Percentiles rank a stretch among this genome's conserved stretches.
These are phyloP conservation scores for Aspergillus flavus DNA, from an alignment of 2,329 filamentous ascomycete species.

Conservation along the genomic window DNA sequence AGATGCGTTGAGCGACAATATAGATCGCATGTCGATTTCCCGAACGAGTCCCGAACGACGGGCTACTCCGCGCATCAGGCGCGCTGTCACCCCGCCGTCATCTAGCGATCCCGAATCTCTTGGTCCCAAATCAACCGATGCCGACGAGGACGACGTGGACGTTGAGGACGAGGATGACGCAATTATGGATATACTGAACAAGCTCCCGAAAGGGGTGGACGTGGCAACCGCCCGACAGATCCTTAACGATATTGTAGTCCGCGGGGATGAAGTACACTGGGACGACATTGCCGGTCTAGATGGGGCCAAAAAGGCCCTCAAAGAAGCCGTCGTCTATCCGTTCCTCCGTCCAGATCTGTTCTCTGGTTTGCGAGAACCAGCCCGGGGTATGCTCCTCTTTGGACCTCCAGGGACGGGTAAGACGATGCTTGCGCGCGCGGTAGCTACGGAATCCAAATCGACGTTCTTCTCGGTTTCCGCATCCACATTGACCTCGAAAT, in stretches of 20 bases:
- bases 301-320: constrained; percentile 84
- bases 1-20: constrained; percentile 29
- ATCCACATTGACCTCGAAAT: constrained; percentile 92
- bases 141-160: constrained; percentile 49
- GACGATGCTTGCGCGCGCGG: constrained; percentile 93
- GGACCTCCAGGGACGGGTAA: constrained; percentile 98
- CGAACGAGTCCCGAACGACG: constrained; percentile 24
- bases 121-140: constrained; percentile 53
- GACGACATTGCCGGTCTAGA: constrained; percentile 89
- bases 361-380: constrained; percentile 91
- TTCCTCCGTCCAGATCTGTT: constrained; percentile 95
- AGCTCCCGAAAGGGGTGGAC: constrained; percentile 80
- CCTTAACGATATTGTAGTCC: constrained; percentile 90
- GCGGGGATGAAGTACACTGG: constrained; percentile 95
- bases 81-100: constrained; percentile 46
- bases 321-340: constrained; percentile 95
- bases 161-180: constrained; percentile 56
- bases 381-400: constrained; percentile 92
- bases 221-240: constrained; percentile 84
- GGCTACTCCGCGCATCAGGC: constrained; percentile 37
- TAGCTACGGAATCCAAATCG: constrained; percentile 90
- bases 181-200: constrained; percentile 69
- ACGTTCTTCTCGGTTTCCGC: constrained; percentile 98
- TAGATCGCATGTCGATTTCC: constrained; percentile 29
- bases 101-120: constrained; percentile 45